Evolutionary conservation across 1,284 basidiomycete species (phyloP).

Genomic region (Tylopilus orsonianus): DNA sequence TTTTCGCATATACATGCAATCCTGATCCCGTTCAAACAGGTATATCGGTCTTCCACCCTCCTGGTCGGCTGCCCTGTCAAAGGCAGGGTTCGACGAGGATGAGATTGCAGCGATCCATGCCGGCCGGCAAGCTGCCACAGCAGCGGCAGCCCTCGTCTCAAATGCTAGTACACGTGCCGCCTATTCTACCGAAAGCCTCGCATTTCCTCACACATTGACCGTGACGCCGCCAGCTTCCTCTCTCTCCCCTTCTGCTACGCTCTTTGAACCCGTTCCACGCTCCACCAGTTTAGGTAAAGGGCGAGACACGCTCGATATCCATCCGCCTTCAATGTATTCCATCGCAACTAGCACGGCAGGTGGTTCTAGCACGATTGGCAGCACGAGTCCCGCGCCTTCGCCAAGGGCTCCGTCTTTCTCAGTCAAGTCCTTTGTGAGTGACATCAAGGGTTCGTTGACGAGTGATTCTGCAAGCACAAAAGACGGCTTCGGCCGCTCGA

Average conservation of each 20-base stretch:
- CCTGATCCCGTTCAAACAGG: slow-evolving; percentile 35
- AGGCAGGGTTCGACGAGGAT: slow-evolving; percentile 63
- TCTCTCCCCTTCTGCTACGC: slow-evolving; percentile 38
- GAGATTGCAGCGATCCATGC: slow-evolving; percentile 63
- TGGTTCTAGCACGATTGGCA: slow-evolving; percentile 1
- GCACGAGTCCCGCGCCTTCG: slow-evolving; percentile 15
- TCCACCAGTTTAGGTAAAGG: slow-evolving; percentile 22
- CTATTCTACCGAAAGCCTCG: slow-evolving; percentile 34
- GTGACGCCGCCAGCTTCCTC: slow-evolving; percentile 26
- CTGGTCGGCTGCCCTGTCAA: slow-evolving; percentile 60
- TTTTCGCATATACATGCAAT: slow-evolving; percentile 2
- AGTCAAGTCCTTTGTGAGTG: slow-evolving; percentile 24
- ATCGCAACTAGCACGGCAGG: background rate
- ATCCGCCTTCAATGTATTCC: slow-evolving; percentile 17
- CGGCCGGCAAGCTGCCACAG: slow-evolving; percentile 47
- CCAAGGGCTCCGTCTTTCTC: slow-evolving; percentile 23
- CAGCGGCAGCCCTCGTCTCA: slow-evolving; percentile 33
- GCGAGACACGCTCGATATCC: slow-evolving; percentile 6
- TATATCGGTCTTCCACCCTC: slow-evolving; percentile 70
- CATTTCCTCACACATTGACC: slow-evolving; percentile 17
- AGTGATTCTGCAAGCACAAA: slow-evolving; percentile 16
- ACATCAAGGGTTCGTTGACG: slow-evolving; percentile 22
- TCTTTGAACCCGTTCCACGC: slow-evolving; percentile 34
- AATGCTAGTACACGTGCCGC: slow-evolving; percentile 27
- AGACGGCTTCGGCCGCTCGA: slow-evolving; percentile 7